phyloP scores from a whole-genome alignment of 495 filamentous ascomycete species.

The Penicillium bialowiezense region DNA sequence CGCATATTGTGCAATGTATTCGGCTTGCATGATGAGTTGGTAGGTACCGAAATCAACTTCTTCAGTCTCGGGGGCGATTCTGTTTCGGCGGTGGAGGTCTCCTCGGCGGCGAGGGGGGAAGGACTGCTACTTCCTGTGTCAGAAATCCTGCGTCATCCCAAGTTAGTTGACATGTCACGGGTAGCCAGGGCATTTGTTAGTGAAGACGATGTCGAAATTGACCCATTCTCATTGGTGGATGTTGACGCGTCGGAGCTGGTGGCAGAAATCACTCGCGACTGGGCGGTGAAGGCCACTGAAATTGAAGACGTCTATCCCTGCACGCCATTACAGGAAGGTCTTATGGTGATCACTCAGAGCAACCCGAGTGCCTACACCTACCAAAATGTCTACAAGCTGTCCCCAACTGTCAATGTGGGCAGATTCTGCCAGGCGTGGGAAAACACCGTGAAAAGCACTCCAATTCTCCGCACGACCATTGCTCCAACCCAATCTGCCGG shows the following conservation, averaged over 20 bases:
- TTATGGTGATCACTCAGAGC: constrained; percentile 1
- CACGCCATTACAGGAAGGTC: constrained; percentile 51
- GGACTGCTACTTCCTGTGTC: background rate
- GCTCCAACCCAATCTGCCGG: too few species aligned
- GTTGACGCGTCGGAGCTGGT: too few species aligned
- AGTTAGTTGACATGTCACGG: background rate
- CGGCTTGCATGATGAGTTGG: background rate
- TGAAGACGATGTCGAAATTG: too few species aligned
- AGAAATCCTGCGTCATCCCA: background rate
- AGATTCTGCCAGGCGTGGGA: constrained; percentile 40
- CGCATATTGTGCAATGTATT: background rate
- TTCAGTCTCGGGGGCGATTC: background rate
- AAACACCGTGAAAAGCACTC: constrained; percentile 16
- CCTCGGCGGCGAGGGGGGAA: background rate
- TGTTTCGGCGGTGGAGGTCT: background rate
- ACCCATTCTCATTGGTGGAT: background rate
- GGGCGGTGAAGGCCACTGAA: constrained; percentile 2
- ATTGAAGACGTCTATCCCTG: constrained; percentile 48
- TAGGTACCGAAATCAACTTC: background rate
- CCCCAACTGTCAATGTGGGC: constrained; percentile 22
- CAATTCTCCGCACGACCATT: constrained; percentile 41
- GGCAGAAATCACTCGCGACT: background rate
- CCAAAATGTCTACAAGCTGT: constrained; percentile 16
- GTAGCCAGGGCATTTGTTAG: too few species aligned
- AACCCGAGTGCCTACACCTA: background rate